Evolutionary conservation across 2,329 filamentous ascomycete genomes (phyloP), one percentile per base, ranked within the genome.

Genomic region (Colletotrichum viniferum): DNA sequence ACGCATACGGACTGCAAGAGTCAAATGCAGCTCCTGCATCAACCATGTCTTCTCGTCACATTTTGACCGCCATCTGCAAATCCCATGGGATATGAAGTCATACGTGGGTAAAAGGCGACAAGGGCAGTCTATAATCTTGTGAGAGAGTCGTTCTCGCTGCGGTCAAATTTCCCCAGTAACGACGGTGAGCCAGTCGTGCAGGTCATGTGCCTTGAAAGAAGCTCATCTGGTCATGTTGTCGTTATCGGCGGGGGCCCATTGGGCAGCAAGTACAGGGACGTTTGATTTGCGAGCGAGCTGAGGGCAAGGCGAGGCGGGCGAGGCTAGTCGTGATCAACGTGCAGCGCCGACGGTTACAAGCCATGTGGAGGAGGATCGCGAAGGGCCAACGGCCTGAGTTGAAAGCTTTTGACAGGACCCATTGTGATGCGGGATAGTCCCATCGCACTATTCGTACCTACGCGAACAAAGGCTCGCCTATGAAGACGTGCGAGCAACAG

Each of bases 241-340:
- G 48, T 67, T 70, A 66, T 76, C 60, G 60, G 18, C 60, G 52
- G 14, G 60, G 36, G 32, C 60, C 71, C 52, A 77, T 77, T 77
- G 76, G 76, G 69, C 76, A 66, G 76, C 64, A 67, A 62, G 21
- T 48, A 18, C 76, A 38, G 66, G 65, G 48, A 65, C 36, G 52
- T 58, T 63, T 72, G 71, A 69, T 72, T 67, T 66, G 67, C 52
- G 63, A 77, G 67, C 52, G 63, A 77, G 76, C 76, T 77, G 76
- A 77, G 63, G 24, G 52, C 71, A 72, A 72, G 76, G 76, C 76
- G 74, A 77, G 68, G 68, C 68, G 74, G 75, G 74, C 68, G 76
- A 77, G 68, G 68, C 68, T 67, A 55, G 61, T 30, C 34, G 61
- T n/a, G 36, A 71, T 71, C 66, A 48, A 74, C 74, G 67, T 52